phyloP scores from a whole-genome alignment of 192 early-diverging fungal genomes.

The Lunasporangiospora selenospora region DNA sequence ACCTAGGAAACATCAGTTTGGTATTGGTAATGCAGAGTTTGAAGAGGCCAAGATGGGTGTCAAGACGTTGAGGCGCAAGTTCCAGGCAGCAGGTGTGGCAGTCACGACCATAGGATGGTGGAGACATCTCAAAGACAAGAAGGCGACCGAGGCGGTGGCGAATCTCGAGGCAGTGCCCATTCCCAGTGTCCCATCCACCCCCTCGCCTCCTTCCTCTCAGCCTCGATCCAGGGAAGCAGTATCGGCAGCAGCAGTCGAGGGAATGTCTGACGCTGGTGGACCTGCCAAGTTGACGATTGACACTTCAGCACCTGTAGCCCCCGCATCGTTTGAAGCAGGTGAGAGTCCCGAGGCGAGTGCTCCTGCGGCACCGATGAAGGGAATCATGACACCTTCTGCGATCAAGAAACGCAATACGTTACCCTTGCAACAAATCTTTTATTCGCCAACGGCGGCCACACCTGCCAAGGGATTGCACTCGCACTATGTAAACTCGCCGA shows the following conservation, averaged over 20 bases:
- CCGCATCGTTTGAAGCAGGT: background rate
- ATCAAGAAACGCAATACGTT: slow-evolving; percentile 33
- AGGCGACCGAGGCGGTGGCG: background rate
- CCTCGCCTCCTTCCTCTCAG: background rate
- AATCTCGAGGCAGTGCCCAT: background rate
- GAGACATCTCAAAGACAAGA: slow-evolving; percentile 42
- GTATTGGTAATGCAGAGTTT: slow-evolving; percentile 20
- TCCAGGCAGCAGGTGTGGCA: slow-evolving; percentile 30
- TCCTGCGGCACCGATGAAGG: slow-evolving; percentile 4
- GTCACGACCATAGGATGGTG: slow-evolving; percentile 45
- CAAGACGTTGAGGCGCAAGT: slow-evolving; percentile 42
- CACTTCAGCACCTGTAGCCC: slow-evolving; percentile 2
- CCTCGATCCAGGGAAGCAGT: too few species aligned
- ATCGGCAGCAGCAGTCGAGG: background rate
- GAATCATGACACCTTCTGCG: slow-evolving; percentile 27
- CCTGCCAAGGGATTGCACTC: slow-evolving; percentile 9
- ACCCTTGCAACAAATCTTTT: slow-evolving; percentile 34
- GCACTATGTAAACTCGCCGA: slow-evolving; percentile 16
- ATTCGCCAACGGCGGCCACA: slow-evolving; percentile 1
- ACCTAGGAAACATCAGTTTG: background rate
- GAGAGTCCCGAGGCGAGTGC: background rate
- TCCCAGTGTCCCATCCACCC: background rate
- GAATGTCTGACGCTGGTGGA: background rate
- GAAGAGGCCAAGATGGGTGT: slow-evolving; percentile 48
- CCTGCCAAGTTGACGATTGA: slow-evolving; percentile 10